A percentile compares a stretch with the other conserved stretches of the same genome.
Conservation (phyloP, 2,329 filamentous ascomycete genomes). For the Penicillium sp. region DNA sequence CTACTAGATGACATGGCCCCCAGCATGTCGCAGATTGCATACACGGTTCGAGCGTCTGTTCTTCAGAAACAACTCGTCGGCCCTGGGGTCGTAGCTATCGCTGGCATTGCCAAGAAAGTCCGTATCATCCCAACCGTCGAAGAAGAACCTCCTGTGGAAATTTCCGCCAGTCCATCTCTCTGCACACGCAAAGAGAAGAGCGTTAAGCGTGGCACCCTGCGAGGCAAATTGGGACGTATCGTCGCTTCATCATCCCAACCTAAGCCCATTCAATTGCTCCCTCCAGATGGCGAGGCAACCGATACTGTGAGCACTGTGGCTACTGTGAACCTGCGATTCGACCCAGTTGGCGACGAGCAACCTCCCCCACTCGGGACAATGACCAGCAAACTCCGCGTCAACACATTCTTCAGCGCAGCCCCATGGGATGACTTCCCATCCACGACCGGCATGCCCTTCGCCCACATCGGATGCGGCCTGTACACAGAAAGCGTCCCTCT, state of each 20-base stretch:
- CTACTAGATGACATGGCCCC: constrained; percentile 63
- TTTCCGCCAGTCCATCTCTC: constrained; percentile 52
- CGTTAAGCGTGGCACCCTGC: constrained; percentile 61
- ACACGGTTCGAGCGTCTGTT: constrained; percentile 54
- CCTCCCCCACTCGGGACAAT: constrained; percentile 57
- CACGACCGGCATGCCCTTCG: constrained; percentile 41
- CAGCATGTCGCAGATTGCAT: constrained; percentile 61
- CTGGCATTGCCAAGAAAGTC: constrained; percentile 55
- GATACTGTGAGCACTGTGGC: constrained; percentile 54
- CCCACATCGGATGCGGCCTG: constrained; percentile 48
- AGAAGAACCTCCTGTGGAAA: constrained; percentile 60
- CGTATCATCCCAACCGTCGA: constrained; percentile 60
- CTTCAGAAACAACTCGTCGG: constrained; percentile 40
- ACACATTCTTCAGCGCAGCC: constrained; percentile 56
- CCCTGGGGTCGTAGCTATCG: constrained; percentile 45
- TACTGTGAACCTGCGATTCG: constrained; percentile 60
- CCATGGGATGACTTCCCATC: constrained; percentile 54
- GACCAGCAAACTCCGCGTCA: constrained; percentile 56
- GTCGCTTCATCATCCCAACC: constrained; percentile 60
- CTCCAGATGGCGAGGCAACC: constrained; percentile 36
- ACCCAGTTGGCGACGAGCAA: constrained; percentile 52
- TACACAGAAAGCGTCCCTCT: constrained; percentile 56
- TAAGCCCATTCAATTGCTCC: constrained; percentile 53
- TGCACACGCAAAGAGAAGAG: constrained; percentile 58
- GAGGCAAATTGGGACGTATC: constrained; percentile 58